Percentiles rank a stretch among this genome's conserved stretches.
Conservation (phyloP, 2,329 filamentous ascomycete species). For the Alternaria incomplexa region DNA sequence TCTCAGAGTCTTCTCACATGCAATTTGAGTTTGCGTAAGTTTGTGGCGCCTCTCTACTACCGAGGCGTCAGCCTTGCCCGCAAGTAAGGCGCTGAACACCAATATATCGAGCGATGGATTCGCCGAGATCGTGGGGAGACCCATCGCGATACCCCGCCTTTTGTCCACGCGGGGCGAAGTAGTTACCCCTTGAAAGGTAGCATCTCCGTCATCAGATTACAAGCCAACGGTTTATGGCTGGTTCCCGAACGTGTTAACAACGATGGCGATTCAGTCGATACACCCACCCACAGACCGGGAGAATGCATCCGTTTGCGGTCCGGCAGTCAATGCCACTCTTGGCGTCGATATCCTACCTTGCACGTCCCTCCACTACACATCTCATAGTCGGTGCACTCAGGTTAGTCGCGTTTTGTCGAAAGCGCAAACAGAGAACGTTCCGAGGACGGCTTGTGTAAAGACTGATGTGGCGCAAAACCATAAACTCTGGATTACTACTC, state of each 20-base stretch:
- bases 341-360: background rate
- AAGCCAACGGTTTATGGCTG: constrained; percentile 13
- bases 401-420: background rate
- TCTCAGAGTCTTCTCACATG: background rate
- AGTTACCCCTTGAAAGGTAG: constrained; percentile 13
- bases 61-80: background rate
- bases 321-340: background rate
- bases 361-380: background rate
- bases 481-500: constrained; percentile 3
- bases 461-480: background rate
- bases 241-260: constrained; percentile 2
- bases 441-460: background rate
- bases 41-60: background rate
- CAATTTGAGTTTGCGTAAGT: background rate
- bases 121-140: constrained; percentile 4
- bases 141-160: constrained; percentile 20
- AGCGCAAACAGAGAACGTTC: background rate
- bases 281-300: background rate
- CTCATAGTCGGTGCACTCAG: background rate
- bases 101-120: background rate
- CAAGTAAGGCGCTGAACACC: background rate
- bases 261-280: background rate
- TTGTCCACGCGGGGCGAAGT: constrained; percentile 6
- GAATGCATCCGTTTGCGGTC: background rate
- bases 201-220: constrained; percentile 9